Evolutionary conservation across 2,329 filamentous ascomycete genomes (phyloP).

Genomic region (Claviceps pusilla): DNA sequence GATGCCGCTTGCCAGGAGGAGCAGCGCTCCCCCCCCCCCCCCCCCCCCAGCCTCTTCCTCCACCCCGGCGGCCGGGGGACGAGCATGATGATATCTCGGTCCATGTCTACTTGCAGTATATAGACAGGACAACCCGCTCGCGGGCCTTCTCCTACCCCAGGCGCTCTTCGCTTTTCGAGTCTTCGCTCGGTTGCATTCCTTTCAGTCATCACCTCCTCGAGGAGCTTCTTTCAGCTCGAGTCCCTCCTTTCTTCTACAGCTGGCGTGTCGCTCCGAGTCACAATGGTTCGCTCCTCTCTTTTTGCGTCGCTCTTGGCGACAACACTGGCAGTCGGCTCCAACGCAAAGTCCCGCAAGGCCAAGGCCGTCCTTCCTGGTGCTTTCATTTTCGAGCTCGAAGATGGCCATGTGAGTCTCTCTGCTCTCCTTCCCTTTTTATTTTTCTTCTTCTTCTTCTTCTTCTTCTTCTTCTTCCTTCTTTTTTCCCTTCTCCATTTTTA

Average conservation of each 20-base stretch:
- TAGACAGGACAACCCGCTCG: not conserved
- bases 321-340: slow-evolving; percentile 2
- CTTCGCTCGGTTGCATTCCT: not conserved
- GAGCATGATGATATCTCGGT: not conserved
- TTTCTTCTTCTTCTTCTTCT: not conserved
- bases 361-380: slow-evolving; percentile 7
- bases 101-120: not conserved
- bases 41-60: too few species aligned
- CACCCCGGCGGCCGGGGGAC: not conserved
- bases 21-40: not conserved
- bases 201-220: not conserved
- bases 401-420: slow-evolving; percentile 7
- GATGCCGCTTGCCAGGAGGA: not conserved
- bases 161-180: not conserved
- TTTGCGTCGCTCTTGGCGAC: slow-evolving; percentile 8
- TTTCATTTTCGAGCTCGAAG: slow-evolving; percentile 10
- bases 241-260: not conserved
- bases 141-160: not conserved
- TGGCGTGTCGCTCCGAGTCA: not conserved
- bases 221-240: not conserved
- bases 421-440: too few species aligned
- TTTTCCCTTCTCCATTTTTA: too few species aligned
- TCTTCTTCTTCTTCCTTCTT: not conserved
- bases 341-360: not conserved
- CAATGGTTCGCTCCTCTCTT: slow-evolving; percentile 9